These are phyloP conservation scores for Camelina sativa DNA, from an alignment of 345 rosid genomes.

Conservation along the genomic window DNA sequence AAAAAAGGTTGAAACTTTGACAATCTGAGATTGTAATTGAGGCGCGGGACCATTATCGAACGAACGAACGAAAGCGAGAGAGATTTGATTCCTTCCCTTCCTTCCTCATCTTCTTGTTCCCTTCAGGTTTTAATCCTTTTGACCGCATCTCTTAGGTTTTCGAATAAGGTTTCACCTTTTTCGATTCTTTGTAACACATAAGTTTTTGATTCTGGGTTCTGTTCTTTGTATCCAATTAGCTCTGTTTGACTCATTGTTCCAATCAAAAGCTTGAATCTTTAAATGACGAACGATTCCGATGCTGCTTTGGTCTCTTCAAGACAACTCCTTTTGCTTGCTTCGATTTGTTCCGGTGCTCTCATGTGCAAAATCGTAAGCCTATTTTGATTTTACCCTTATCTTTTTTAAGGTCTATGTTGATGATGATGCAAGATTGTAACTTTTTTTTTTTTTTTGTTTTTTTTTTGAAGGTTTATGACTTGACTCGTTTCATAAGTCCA, in stretches of 20 bases:
- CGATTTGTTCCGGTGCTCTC: conserved; percentile 52
- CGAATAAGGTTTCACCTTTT: conserved; percentile 2
- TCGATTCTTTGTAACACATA: conserved; percentile 4
- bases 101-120: not conserved
- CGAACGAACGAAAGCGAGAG: not conserved
- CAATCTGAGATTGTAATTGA: conserved; percentile 23
- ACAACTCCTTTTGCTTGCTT: conserved; percentile 45
- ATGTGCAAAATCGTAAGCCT: conserved; percentile 58
- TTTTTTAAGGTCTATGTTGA: not conserved
- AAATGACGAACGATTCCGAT: conserved; percentile 34
- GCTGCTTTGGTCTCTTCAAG: conserved; percentile 31
- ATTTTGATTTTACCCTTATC: not conserved
- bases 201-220: conserved; percentile 14
- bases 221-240: conserved; percentile 8
- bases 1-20: conserved; percentile 9
- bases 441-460: not conserved
- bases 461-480: conserved; percentile 62
- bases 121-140: conserved; percentile 24
- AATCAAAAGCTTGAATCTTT: conserved; percentile 31
- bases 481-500: conserved; percentile 59
- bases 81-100: conserved; percentile 13
- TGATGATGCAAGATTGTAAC: not conserved
- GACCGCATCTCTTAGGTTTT: conserved; percentile 35
- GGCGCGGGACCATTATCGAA: conserved; percentile 14
- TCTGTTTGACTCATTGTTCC: conserved; percentile 7